These are phyloP conservation scores for Barnettozyma californica DNA, from an alignment of 805 yeast genomes.

Conservation along the genomic window DNA sequence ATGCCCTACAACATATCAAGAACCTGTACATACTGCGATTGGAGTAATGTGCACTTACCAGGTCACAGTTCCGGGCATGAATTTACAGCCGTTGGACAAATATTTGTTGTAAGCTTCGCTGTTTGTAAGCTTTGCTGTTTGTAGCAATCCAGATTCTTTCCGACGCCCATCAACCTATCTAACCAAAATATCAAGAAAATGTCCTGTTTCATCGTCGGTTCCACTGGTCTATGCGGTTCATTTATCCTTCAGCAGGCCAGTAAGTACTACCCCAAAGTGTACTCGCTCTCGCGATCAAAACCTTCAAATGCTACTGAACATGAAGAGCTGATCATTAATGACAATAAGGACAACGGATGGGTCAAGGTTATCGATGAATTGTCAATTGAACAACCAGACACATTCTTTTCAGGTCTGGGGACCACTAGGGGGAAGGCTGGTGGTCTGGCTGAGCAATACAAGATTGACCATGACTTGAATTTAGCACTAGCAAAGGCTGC, in stretches of 20 bases:
- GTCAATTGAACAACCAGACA: conserved; percentile 17
- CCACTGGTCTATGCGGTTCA: conserved; percentile 76
- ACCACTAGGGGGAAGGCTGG: conserved; percentile 75
- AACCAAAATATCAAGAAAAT: too few species aligned
- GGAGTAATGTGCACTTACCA: too few species aligned
- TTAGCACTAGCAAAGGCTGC: conserved; percentile 68
- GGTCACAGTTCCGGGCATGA: not conserved
- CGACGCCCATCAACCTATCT: not conserved
- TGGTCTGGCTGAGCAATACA: conserved; percentile 58
- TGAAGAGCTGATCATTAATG: conserved; percentile 36
- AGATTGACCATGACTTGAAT: conserved; percentile 73
- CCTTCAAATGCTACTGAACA: conserved; percentile 10
- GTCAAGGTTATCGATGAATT: conserved; percentile 27
- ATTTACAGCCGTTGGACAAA: not conserved
- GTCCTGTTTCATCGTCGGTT: conserved; percentile 45
- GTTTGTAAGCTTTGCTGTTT: not conserved
- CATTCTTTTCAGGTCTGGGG: conserved; percentile 64
- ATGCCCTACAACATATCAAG: too few species aligned
- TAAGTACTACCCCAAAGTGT: conserved; percentile 35
- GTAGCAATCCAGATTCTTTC: not conserved
- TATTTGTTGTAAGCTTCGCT: not conserved
- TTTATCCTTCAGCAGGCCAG: conserved; percentile 42
- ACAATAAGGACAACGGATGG: conserved; percentile 47
- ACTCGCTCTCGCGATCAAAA: conserved; percentile 47
- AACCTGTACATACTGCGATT: not conserved